Base-by-base conservation (phyloP, 2,329 filamentous ascomycete species). In the Fusarium verrucosum region DNA sequence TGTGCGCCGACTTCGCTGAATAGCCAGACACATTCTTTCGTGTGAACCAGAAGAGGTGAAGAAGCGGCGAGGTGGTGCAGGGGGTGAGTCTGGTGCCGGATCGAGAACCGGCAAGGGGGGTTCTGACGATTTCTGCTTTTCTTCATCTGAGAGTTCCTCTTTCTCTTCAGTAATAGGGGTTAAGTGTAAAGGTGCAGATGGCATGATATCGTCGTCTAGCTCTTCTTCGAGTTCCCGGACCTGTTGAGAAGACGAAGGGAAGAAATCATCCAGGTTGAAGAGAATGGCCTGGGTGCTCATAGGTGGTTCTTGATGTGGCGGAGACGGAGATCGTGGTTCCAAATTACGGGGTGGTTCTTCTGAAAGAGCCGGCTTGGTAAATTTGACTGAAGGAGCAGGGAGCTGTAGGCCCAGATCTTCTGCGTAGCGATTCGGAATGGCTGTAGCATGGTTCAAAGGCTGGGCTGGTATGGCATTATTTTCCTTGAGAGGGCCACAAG, bases 241-340 rank as follows among this genome's bases (percentile, higher is more conserved):
- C 69, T 86, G 82, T 66, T 88, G 85, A 0, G 83, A 85, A 1
- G 83, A 78, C n/a, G 80, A 83, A 1, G 84, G 84, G 40, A 86
- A 83, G 59, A 86, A 80, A 50, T 85, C 83, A 35, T 85, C 83
- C 9, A 83, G 68, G 57, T 84, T 78, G 36, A 79, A 73, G 10
- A 86, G 74, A n/a, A 87, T 85, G 10, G 80, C 75, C 58, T 86
- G 85, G 0, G 84, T 87, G 62, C 82, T 83, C 22, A 74, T 66
- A 3, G 77, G 78, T 4, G 75, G 76, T 3, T 55, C 40, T 33
- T 74, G 71, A 1, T 32, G 64, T 1, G 66, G 65, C 5, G 51
- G 63, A 4, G 56, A 57, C 2, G 58, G 58, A 10, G 65, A 68
- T 13, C 58, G 51, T 20, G 55, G 63, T 32, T 65, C 46, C 25